Base-by-base conservation (phyloP, 2,329 filamentous ascomycete genomes). In the Plenodomus tracheiphilus region DNA sequence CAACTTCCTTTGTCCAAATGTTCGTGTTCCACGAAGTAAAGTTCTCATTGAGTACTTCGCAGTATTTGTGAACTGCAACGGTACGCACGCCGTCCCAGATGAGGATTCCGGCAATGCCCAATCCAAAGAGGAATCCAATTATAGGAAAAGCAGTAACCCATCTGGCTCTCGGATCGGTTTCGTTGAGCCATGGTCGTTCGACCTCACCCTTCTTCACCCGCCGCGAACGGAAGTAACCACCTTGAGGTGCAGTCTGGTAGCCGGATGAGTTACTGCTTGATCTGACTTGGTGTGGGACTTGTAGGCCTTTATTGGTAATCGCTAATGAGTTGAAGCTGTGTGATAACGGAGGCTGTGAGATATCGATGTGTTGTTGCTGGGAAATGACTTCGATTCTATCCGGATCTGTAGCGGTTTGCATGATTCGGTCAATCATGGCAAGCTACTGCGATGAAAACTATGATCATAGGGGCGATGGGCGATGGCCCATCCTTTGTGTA, bases 61-160 rank as follows among this genome's bases (percentile, higher is more conserved):
- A 91, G 73, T 90, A 91, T 41, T 85, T 85, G 76, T 93, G 86
- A 63, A 86, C 84, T 30, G 88, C 81, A 2, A 94, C 88, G 47
- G 83, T 86, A 41, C 75, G 75, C 34, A 92, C 68, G 3, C 90
- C 90, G 58, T 92, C 86, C 79, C 85, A 94, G 40, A 94, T 77
- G 38, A 94, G 74, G 62, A 92, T 83, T 1, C 80, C 89, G 1
- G 86, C 83, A 35, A 92, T 74, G 2, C 70, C 81, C 30, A 93
- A 68, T 13, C 90, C 90, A 13, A 91, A 52, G 2, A 85, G 40
- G 41, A 94, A 82, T 39, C 89, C 89, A 19, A 90, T 68, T 36
- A 91, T 66, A 2, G 89, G 89, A 48, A 95, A 81, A 54, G 93
- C 91, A 2, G 86, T 91, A 8, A 90, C 85, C 89, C 89, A 94